Base-by-base conservation (phyloP, 2,329 filamentous ascomycete species). In the Penicillium expansum region DNA sequence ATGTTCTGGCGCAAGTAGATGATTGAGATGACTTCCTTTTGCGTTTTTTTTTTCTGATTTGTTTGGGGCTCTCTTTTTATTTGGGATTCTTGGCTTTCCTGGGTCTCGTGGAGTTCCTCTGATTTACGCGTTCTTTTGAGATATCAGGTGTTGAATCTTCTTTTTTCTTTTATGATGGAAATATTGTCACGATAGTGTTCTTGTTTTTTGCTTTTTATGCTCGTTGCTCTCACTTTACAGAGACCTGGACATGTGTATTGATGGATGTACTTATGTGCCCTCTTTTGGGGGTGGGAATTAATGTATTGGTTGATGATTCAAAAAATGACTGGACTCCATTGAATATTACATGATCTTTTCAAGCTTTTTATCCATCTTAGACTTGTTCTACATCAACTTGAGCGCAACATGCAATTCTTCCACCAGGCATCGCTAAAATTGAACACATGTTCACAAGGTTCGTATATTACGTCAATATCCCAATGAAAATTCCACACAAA, bases 1-100 rank as follows among this genome's bases (percentile, higher is more conserved):
- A 74, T 74, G 69, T 77, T 76, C 58, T 77, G 74, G 74, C 69
- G 69, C 58, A 75, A 69, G 61, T 74, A 62, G 66, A 58, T 32
- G 32, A 14, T n/a, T 49, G 29, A 14, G 32, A n/a, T 51, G 27
- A 37, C 43, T 48, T 22, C 27, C 18, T 54, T 22, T 24, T 24
- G 18, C 3, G 5, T 8, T 45, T 45, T 8, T 45, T 45, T 22
- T 8, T 22, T 16, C 2, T 50, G 30, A 32, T 44, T 51, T 20
- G 29, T 20, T 53, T 49, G 43, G 13, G 44, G 43, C 58, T 37
- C 38, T 56, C 32, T 39, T 52, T 29, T 29, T 39, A 20, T 33
- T 16, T 22, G 24, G 32, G 9, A n/a, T 47, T 22, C 11, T 24
- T n/a, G 22, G 38, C 32, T 35, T 32, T 44, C 14, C 44, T 11